Evolutionary conservation across 495 filamentous ascomycete species (phyloP), one percentile per base, ranked within the genome.

Genomic region (Xanthoparmelia taractica): DNA sequence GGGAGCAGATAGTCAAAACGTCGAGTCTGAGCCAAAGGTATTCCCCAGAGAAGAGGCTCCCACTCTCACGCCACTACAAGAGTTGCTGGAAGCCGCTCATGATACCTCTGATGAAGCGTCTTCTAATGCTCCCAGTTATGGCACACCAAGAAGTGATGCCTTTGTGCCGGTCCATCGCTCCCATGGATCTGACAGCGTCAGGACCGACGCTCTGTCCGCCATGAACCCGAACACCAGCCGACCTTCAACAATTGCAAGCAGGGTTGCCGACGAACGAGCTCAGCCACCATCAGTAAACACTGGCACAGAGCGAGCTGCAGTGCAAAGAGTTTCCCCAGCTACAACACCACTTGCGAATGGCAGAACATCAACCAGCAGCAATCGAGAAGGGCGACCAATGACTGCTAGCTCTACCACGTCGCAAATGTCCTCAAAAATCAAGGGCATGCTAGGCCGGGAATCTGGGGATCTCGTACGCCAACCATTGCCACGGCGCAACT

Each of bases 351-450:
- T 62, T 40, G 70, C 65, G 36, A 60, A 60, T 73, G 75, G 52
- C 73, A 76, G 31, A 70, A 72, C 58, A 76, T 80, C 72, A 1
- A 78, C 77, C 52, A 77, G 77, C 65, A 79, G 80, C 61, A 64
- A 71, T 60, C 75, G 75, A 38, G 78, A 79, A 31, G 79, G 75
- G 63, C 79, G 83, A 47, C 82, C 82, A 10, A 68, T 82, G 25
- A 84, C 84, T 34, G 75, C 83, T 38, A 73, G 77, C 45, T 84
- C 83, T 5, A 73, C 74, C 10, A 77, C 79, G 50, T 84, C 83
- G 8, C 78, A 79, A 63, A 73, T 78, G 18, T 82, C 82, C 7
- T 74, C 63, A 36, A 83, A 81, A 63, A 66, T 83, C 18, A 85
- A 84, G 68, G 76, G 78, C 33, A 72, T 85, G 20, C 78, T 84